Base-by-base conservation (phyloP, 805 yeast genomes). In the Metschnikowia noctiluminum region DNA sequence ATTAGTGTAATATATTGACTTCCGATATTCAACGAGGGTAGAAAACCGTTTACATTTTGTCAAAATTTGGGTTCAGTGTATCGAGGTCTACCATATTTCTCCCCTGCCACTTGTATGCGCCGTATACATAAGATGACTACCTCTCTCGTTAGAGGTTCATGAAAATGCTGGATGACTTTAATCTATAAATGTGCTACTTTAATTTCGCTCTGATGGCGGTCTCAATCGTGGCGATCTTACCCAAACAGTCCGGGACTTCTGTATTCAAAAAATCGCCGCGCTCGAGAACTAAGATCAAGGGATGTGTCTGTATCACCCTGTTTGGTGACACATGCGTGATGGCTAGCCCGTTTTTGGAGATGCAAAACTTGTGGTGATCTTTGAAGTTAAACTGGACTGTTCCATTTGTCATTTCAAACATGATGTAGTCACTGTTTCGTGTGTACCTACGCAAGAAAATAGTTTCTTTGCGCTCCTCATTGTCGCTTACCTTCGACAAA, bases 331-430 rank as follows among this genome's bases (percentile, higher is more conserved):
- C 84, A 59, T 89, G 89, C 28, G 95, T 87, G 15, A 92, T 77
- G 40, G 81, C 81, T 51, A 79, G 76, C 21, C 96, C 97, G 47
- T 80, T 74, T 57, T 84, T 84, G 39, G 91, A 85, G 36, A 92
- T 65, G 50, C 95, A 84, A 47, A 91, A 70, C 69, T 94, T 94
- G 68, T 87, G 91, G 63, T 94, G 99, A 69, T 94, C 98, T 65
- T 86, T 86, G 70, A 94, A 94, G 69, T 94, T 94, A 72, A 91
- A 91, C 67, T 94, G 99, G 67, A 87, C 82, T 38, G 89, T 84
- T 16, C 96, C 97, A 62, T 90, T 89, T 62, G 96, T 88, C 72
- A 94, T 71, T 65, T 89, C 92, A 71, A 94, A 94, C 95, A 91
- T 87, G 48, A 91, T 89, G 64, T 80, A 89, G 53, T 82, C 84